Percentiles rank a stretch among this genome's conserved stretches.
phyloP scores from a whole-genome alignment of 305 asterid species.

The Salvia sclarea region DNA sequence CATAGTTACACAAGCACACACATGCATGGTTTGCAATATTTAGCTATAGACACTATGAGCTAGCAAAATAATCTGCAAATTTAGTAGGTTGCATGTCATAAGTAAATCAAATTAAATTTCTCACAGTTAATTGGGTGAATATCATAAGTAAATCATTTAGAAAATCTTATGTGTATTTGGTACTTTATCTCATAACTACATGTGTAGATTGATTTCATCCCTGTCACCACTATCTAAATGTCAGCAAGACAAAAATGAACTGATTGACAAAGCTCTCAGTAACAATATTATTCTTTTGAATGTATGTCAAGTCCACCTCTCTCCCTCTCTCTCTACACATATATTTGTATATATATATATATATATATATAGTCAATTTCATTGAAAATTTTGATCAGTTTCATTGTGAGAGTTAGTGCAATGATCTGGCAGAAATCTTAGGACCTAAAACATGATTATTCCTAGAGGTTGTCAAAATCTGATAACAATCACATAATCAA shows the following conservation, averaged over 20 bases:
- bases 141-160: background rate
- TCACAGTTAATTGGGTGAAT: background rate
- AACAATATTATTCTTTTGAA: background rate
- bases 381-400: background rate
- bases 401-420: slow-evolving; percentile 26
- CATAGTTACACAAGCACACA: background rate
- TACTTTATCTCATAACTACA: background rate
- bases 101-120: background rate
- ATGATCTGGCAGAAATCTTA: slow-evolving; percentile 17
- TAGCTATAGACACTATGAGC: background rate
- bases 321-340: background rate
- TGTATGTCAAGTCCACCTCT: background rate
- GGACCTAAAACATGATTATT: slow-evolving; percentile 22
- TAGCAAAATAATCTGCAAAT: background rate
- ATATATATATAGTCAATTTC: background rate
- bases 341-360: too few species aligned
- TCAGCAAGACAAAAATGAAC: background rate
- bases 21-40: background rate
- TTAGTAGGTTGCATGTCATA: background rate
- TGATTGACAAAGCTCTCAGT: background rate
- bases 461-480: slow-evolving; percentile 22
- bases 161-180: background rate
- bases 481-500: slow-evolving; percentile 31
- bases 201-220: background rate
- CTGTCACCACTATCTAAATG: background rate